Base-by-base conservation (phyloP, 2,329 filamentous ascomycete species). In the Botryotinia calthae region DNA sequence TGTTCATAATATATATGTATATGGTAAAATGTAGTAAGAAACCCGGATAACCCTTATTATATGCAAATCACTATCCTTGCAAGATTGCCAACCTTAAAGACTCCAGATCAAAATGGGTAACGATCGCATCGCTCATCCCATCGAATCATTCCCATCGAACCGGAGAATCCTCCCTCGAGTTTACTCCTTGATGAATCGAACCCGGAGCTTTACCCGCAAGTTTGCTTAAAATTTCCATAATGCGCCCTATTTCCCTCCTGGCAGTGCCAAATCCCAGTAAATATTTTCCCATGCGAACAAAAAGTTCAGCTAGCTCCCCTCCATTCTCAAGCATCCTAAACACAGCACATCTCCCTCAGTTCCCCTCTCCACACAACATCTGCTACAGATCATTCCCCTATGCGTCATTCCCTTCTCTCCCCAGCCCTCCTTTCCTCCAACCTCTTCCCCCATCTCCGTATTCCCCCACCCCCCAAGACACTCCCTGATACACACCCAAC, bases 401-500 rank as follows among this genome's bases (percentile, higher is more conserved):
- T 80, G 79, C 31, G 59, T 73, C 63, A 40, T 28, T 12, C 54
- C 59, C 31, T 34, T 72, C 40, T 64, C 70, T 37, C 51, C 28
- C 67, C 58, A 58, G 12, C 25, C 42, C 42, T 46, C 16, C 44
- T 28, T 65, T 61, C n/a, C 34, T 46, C 48, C 28, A 34, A 46
- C 56, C n/a, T 73, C 71, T 44, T 68, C 75, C 54, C 44, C 62
- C 61, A 66, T 61, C 44, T 61, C 64, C 64, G 73, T 65, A 20
- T 37, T 48, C 4, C 73, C 28, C 42, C 69, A 56, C 69, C 75
- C 20, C 69, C 75, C 56, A 82, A 71, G 82, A 76, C 91, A 93
- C 76, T 88, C 83, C 40, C 91, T 83, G 62, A 91, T 87, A 79
- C 91, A 93, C n/a, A 93, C 85, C 78, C 87, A 92, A 79, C 91